Conservation (phyloP, 164 flowering plant species). For the Brasenia schreberi region DNA sequence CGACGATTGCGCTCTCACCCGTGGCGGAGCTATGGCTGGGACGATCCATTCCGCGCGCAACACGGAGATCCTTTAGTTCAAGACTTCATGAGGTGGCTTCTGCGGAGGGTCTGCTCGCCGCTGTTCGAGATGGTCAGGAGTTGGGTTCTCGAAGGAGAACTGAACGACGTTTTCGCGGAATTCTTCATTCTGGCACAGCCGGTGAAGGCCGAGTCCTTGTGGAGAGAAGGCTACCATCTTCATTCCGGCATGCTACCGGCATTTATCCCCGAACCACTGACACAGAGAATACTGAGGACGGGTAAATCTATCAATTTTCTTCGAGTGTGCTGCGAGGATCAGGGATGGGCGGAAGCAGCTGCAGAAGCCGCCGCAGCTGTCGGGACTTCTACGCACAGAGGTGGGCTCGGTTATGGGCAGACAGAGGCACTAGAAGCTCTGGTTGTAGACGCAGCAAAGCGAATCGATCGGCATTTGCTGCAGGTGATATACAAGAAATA, state of each 20-base stretch:
- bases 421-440: slow-evolving; percentile 90
- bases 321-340: slow-evolving; percentile 94
- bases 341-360: slow-evolving; percentile 91
- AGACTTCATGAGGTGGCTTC: slow-evolving; percentile 79
- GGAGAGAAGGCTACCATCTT: slow-evolving; percentile 88
- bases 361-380: slow-evolving; percentile 81
- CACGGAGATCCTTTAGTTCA: slow-evolving; percentile 93
- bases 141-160: slow-evolving; percentile 98
- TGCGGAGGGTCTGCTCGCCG: slow-evolving; percentile 84
- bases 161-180: slow-evolving; percentile 85
- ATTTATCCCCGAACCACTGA: slow-evolving; percentile 76
- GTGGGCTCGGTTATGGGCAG: slow-evolving; percentile 92
- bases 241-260: slow-evolving; percentile 87
- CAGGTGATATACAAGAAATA: slow-evolving; percentile 72
- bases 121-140: slow-evolving; percentile 98
- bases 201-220: slow-evolving; percentile 91
- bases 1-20: slow-evolving; percentile 71
- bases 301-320: slow-evolving; percentile 97
- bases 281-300: slow-evolving; percentile 79
- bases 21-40: slow-evolving; percentile 98
- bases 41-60: slow-evolving; percentile 92
- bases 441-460: slow-evolving; percentile 85
- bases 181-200: slow-evolving; percentile 83
- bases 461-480: slow-evolving; percentile 85
- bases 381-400: slow-evolving; percentile 78